Evolutionary conservation across 176 grass and related monocot genomes (phyloP).

Genomic region (Lolium perenne): DNA sequence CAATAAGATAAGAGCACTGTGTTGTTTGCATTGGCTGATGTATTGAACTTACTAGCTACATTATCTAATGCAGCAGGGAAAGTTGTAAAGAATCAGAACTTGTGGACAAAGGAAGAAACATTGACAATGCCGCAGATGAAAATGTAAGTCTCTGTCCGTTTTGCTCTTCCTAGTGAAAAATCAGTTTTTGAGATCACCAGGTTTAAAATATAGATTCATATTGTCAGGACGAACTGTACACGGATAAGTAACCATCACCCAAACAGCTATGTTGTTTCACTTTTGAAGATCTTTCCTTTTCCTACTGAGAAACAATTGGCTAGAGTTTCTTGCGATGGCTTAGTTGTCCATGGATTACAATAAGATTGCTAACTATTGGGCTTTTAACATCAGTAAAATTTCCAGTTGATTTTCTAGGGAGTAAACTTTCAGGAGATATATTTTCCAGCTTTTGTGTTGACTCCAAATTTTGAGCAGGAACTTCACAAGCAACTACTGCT

Average conservation of each 20-base stretch:
- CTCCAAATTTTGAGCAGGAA: conserved; percentile 54
- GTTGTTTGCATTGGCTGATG: conserved; percentile 19
- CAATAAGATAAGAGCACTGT: background rate
- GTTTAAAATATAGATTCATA: conserved; percentile 9
- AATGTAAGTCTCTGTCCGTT: conserved; percentile 47
- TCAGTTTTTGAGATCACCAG: background rate
- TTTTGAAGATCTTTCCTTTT: conserved; percentile 4
- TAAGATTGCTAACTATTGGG: background rate
- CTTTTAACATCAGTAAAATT: background rate
- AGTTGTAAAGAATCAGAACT: conserved; percentile 34
- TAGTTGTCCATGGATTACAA: conserved; percentile 9
- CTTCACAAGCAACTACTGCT: conserved; percentile 55
- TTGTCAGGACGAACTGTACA: conserved; percentile 15
- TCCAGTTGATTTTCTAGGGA: background rate
- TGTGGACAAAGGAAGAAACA: conserved; percentile 32
- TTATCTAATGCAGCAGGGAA: conserved; percentile 21
- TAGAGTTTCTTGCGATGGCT: conserved; percentile 4
- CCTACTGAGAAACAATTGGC: background rate
- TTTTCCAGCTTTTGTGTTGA: conserved; percentile 22
- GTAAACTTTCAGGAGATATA: conserved; percentile 18
- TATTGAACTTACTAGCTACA: conserved; percentile 5
- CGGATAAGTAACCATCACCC: background rate
- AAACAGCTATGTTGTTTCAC: background rate
- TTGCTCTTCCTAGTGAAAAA: conserved; percentile 23
- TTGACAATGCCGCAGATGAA: conserved; percentile 29